Conservation (phyloP, 768 basidiomycete species). For the Russula abietina region DNA sequence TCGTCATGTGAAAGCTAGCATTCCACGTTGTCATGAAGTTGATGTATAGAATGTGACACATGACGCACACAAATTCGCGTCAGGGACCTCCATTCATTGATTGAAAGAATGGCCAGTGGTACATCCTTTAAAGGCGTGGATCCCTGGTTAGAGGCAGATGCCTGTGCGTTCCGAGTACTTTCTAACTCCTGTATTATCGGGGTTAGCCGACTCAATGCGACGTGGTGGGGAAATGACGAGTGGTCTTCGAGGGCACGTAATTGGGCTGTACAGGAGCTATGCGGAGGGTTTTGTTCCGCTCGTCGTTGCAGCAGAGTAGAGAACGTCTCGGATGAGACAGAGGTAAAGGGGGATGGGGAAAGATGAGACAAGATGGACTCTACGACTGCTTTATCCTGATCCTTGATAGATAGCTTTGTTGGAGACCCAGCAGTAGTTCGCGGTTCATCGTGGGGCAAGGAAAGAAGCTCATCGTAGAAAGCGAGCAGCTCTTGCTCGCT, state of each 20-base stretch:
- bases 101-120: constrained; percentile 39
- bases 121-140: not conserved
- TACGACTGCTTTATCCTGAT: constrained; percentile 28
- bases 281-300: not conserved
- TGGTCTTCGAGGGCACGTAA: not conserved
- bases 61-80: constrained; percentile 50
- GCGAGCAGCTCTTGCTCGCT: constrained; percentile 36
- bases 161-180: not conserved
- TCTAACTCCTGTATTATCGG: constrained; percentile 1
- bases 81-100: constrained; percentile 38
- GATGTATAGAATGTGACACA: constrained; percentile 33
- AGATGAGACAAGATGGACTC: constrained; percentile 30
- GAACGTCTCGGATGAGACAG: not conserved
- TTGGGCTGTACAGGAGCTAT: not conserved
- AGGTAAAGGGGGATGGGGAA: not conserved
- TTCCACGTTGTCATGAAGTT: constrained; percentile 4
- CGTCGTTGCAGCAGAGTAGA: constrained; percentile 13
- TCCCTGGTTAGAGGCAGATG: not conserved
- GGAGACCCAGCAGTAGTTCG: constrained; percentile 12
- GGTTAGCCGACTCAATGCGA: not conserved
- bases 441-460: constrained; percentile 22
- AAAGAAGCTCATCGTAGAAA: constrained; percentile 40
- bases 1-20: constrained; percentile 46
- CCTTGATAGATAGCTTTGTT: constrained; percentile 3
- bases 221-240: not conserved